phyloP scores from a whole-genome alignment of 2,329 filamentous ascomycete genomes.

The Calonectria pteridis region DNA sequence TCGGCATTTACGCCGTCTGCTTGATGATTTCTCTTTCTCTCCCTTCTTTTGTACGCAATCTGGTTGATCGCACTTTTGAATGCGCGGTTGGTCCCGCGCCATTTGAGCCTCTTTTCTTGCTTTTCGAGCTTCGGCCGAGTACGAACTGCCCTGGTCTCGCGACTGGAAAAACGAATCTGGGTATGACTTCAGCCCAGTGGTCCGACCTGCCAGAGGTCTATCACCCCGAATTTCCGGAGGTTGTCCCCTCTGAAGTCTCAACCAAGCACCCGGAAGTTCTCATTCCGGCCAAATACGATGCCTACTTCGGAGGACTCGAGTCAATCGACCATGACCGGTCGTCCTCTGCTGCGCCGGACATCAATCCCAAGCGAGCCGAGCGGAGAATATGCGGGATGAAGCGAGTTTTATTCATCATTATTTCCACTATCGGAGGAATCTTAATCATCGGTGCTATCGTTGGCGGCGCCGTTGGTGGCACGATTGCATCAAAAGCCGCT shows the following conservation, averaged over 20 bases:
- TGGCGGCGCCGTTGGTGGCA: conserved; percentile 10
- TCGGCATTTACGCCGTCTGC: neutral
- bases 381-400: conserved; percentile 19
- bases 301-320: neutral
- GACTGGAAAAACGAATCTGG: neutral
- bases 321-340: neutral
- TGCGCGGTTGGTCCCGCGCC: neutral
- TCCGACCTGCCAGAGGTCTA: conserved; percentile 1
- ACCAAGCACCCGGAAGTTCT: neutral
- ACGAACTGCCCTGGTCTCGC: too few species aligned
- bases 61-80: neutral
- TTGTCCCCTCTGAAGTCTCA: neutral
- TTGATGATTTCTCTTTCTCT: neutral
- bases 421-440: neutral
- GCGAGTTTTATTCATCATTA: neutral
- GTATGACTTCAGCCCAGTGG: neutral
- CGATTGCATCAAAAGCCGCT: neutral
- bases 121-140: neutral
- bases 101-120: neutral
- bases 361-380: neutral
- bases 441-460: conserved; percentile 16
- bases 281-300: neutral
- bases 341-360: neutral
- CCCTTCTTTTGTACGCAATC: neutral
- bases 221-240: neutral